These are phyloP conservation scores for Saccharomycopsis lassenensis DNA, from an alignment of 805 yeast genomes.

Conservation along the genomic window DNA sequence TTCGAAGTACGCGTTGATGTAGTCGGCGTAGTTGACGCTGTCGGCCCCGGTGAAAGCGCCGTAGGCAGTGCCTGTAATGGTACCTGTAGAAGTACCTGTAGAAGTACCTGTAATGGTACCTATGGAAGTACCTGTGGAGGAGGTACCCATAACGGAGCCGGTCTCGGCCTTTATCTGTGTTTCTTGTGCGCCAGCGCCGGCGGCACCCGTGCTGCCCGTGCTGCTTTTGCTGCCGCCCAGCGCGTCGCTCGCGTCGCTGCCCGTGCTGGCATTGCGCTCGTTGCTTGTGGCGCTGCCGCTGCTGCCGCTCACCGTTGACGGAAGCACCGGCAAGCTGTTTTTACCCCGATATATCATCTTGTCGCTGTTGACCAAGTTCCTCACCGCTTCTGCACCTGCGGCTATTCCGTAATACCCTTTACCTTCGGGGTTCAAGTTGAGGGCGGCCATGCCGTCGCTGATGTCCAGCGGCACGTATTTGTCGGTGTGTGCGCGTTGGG, in stretches of 20 bases:
- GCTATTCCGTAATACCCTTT: conserved; percentile 59
- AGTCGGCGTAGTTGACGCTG: no score
- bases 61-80: conserved; percentile 3
- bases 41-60: conserved; percentile 3
- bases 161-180: neutral
- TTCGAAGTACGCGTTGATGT: conserved; percentile 41
- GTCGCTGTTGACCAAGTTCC: conserved; percentile 31
- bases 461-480: conserved; percentile 7
- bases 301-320: no score
- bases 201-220: conserved; percentile 15
- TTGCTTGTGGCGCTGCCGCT: no score
- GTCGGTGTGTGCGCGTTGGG: neutral
- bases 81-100: conserved; percentile 20
- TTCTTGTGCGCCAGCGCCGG: neutral
- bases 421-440: conserved; percentile 35
- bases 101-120: no score
- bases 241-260: conserved; percentile 1
- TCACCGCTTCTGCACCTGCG: conserved; percentile 44
- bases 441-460: conserved; percentile 57
- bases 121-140: neutral
- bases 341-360: no score
- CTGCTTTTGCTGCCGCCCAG: conserved; percentile 11
- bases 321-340: no score
- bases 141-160: neutral
- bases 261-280: no score